Percentiles rank a stretch among this genome's conserved stretches.
phyloP scores from a whole-genome alignment of 2,329 filamentous ascomycete species.

The Canariomyces notabilis region DNA sequence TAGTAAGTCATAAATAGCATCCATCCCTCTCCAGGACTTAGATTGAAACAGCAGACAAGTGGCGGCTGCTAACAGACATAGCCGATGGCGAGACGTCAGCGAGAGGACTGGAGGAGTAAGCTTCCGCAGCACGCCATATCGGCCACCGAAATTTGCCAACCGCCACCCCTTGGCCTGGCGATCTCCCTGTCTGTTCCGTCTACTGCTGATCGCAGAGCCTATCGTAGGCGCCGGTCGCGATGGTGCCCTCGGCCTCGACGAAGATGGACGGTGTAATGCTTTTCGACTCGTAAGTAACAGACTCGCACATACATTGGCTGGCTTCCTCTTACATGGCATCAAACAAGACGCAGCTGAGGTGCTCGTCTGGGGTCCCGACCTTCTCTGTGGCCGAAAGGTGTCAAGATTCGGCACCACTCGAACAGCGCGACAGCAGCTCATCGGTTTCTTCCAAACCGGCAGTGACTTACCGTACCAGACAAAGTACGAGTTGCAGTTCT shows the following conservation, averaged over 20 bases:
- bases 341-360: constrained; percentile 23
- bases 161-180: not conserved
- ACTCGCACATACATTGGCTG: too few species aligned
- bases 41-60: too few species aligned
- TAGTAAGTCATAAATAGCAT: too few species aligned
- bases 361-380: constrained; percentile 14
- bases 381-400: constrained; percentile 6
- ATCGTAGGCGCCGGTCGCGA: constrained; percentile 26
- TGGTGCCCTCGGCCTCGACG: constrained; percentile 16
- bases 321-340: constrained; percentile 22
- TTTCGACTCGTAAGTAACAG: constrained; percentile 8
- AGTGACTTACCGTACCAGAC: constrained; percentile 24
- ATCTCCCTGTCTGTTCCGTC: not conserved
- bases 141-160: not conserved
- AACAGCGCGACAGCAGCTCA: too few species aligned
- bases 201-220: constrained; percentile 21
- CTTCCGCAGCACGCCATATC: too few species aligned
- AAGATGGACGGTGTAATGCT: constrained; percentile 25
- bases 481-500: constrained; percentile 26
- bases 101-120: too few species aligned
- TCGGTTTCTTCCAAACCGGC: too few species aligned
- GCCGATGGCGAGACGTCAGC: too few species aligned
- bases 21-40: too few species aligned
- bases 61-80: too few species aligned
- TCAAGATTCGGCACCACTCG: too few species aligned